Percentiles rank a stretch among this genome's conserved stretches.
Conservation (phyloP, 116 monocot genomes). For the Iris pallida region DNA sequence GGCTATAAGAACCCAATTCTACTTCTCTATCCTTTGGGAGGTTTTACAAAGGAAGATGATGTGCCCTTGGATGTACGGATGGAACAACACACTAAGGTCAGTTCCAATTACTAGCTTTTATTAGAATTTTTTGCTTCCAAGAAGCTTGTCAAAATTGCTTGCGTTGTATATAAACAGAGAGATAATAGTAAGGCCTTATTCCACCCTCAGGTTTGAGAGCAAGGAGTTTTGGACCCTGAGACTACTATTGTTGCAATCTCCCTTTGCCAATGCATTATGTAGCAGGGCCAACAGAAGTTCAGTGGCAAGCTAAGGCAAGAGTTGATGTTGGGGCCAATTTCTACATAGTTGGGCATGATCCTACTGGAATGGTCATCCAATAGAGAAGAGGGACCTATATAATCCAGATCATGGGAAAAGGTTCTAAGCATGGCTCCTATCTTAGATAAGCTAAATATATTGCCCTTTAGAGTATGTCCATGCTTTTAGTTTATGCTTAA, state of each 20-base stretch:
- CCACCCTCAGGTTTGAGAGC: slow-evolving; percentile 72
- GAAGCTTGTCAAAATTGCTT: neutral
- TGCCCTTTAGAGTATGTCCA: slow-evolving; percentile 79
- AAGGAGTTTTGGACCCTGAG: slow-evolving; percentile 88
- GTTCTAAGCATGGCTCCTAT: slow-evolving; percentile 96
- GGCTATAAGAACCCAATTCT: slow-evolving; percentile 93
- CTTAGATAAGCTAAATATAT: slow-evolving; percentile 85
- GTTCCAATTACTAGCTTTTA: neutral
- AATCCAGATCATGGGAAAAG: slow-evolving; percentile 98
- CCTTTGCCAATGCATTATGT: slow-evolving; percentile 99
- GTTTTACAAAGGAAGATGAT: slow-evolving; percentile 95
- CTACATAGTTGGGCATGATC: slow-evolving; percentile 98
- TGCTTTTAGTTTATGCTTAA: neutral
- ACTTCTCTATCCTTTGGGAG: slow-evolving; percentile 91
- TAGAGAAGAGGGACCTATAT: slow-evolving; percentile 87
- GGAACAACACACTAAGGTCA: slow-evolving; percentile 97
- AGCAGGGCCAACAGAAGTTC: slow-evolving; percentile 98
- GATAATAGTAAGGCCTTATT: no score
- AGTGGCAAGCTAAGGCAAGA: slow-evolving; percentile 98
- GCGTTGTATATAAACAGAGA: neutral
- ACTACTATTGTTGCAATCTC: slow-evolving; percentile 88
- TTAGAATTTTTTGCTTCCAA: neutral
- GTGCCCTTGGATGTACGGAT: slow-evolving; percentile 90
- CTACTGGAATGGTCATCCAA: slow-evolving; percentile 96
- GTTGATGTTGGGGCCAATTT: slow-evolving; percentile 98